Percentiles rank a stretch among this genome's conserved stretches.
Conservation (phyloP, 345 rosid species). For the Lenwebbia sp. region DNA sequence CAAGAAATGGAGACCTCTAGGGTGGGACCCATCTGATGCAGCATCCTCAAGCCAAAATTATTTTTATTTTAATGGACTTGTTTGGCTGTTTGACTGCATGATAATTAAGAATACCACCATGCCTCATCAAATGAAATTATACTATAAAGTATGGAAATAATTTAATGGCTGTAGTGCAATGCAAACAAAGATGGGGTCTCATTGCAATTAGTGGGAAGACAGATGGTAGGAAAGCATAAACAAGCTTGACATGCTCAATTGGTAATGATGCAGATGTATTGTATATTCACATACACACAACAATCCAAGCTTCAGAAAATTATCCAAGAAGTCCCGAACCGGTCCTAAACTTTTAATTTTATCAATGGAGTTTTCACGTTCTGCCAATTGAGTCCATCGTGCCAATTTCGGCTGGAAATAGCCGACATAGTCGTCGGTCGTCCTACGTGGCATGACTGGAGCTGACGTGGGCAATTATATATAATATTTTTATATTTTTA, state of each 20-base stretch:
- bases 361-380: too few relatives aligned
- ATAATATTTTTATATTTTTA: too few relatives aligned
- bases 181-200: neutral
- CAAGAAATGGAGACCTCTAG: neutral
- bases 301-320: too few relatives aligned
- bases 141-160: neutral
- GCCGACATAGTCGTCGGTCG: fast-evolving
- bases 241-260: neutral
- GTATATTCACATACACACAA: neutral
- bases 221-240: neutral
- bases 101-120: neutral
- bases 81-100: slow-evolving; percentile 10
- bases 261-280: neutral
- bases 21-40: neutral
- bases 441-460: too few relatives aligned
- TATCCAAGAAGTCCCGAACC: too few relatives aligned
- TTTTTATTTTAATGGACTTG: neutral
- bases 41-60: neutral
- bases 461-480: too few relatives aligned
- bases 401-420: too few relatives aligned
- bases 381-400: too few relatives aligned
- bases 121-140: neutral
- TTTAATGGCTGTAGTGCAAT: neutral
- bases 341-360: too few relatives aligned
- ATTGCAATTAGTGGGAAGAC: neutral